A percentile compares a stretch with the other conserved stretches of the same genome.
Conservation (phyloP, 2,329 filamentous ascomycete species). For the Pestalotiopsis sp. region DNA sequence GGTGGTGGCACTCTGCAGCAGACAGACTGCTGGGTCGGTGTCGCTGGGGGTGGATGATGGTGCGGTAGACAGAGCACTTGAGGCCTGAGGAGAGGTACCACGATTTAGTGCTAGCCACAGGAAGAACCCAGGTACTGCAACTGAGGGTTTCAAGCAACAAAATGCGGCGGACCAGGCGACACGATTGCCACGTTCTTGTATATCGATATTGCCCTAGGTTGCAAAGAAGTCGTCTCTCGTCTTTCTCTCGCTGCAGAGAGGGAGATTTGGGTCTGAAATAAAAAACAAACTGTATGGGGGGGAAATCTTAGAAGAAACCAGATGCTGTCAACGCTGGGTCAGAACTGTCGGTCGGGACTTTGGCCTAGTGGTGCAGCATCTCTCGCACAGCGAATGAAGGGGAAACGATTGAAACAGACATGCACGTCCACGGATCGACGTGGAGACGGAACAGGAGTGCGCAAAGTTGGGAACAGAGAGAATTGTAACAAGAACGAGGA, state of each 20-base stretch:
- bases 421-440: slow-evolving; percentile 29
- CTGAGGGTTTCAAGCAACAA: too few species aligned
- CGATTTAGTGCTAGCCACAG: neutral
- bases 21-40: neutral
- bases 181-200: too few species aligned
- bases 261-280: neutral
- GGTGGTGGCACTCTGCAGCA: neutral
- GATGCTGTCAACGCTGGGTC: slow-evolving; percentile 8
- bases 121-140: too few species aligned
- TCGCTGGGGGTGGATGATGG: neutral
- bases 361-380: slow-evolving; percentile 5
- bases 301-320: neutral
- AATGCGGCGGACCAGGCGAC: too few species aligned
- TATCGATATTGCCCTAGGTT: neutral
- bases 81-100: neutral
- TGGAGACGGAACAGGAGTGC: slow-evolving; percentile 18
- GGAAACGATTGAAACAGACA: slow-evolving; percentile 30
- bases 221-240: neutral
- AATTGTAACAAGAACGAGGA: slow-evolving; percentile 11
- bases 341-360: neutral
- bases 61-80: neutral
- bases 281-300: neutral
- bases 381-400: slow-evolving; percentile 20
- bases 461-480: slow-evolving; percentile 20
- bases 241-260: neutral